Base-by-base conservation (phyloP, 805 yeast species). In the Hemisphaericaspora nanyangensis region DNA sequence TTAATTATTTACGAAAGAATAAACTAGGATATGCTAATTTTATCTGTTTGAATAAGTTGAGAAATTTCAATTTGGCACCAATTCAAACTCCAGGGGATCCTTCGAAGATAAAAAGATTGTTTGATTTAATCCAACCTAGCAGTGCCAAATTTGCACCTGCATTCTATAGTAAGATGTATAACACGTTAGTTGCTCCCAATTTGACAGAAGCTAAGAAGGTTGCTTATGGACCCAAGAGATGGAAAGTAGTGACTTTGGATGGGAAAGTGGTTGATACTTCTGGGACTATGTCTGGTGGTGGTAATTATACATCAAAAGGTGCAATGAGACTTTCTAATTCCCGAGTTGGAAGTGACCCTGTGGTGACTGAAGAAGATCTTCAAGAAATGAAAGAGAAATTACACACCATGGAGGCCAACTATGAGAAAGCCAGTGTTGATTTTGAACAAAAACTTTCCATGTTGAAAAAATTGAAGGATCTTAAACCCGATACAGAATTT, bases 231-330 rank as follows among this genome's bases (percentile, higher is more conserved):
- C 61, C 72, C 3, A 79, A 70, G 49, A 70, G 98, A 51, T 85
- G 78, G 73, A 76, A 95, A 50, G 98, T 91, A 17, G 98, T 95
- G 0, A 89, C 98, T 0, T 58, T 89, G 7, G 95, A 86, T 58
- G 99, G 99, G 17, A 84, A 88, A 50, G 67, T 93, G 17, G 91
- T 93, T 40, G 97, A 90, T 52, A 79, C 82, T 12, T 85, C 95
- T 2, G 99, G 99, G 60, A 86, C 97, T 1, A 81, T 95, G 82
- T 80, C 95, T 34, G 99, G 99, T 51, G 99, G 99, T 63, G 99
- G 98, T 38, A 75, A 72, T 39, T 68, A 74, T 29, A 75, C 72
- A 7, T 72, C 76, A 13, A 74, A 74, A 36, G 99, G 98, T 5
- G 82, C 84, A 2, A 88, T 93, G 95, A 78, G 72, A 42, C 62